Evolutionary conservation across 164 flowering plant species (phyloP), one percentile per base, ranked within the genome.

Genomic region (Aristolochia fimbriata): DNA sequence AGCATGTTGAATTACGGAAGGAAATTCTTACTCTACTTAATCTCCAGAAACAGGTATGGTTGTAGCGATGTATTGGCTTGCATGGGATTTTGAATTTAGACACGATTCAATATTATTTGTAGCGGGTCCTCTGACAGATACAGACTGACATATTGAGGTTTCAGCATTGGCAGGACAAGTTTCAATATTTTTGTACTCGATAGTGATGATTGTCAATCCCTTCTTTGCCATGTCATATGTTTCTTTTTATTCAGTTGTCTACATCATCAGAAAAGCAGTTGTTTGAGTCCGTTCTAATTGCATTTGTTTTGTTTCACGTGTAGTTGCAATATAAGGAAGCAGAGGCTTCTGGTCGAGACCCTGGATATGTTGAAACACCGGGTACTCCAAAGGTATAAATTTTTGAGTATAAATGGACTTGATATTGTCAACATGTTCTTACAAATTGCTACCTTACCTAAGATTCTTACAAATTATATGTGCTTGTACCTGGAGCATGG

Each of bases 321-420:
- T 76, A 91, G 98, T 63, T 91, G 74, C 96, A 91, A 71, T 73
- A 85, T 52, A 88, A 86, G 78, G 95, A 88, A 72, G 90, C 92
- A 45, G 98, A 91, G 68, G 85, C 91, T 58, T 80, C 91, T 47
- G 82, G 91, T 57, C 85, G 83, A 62, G 96, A 91, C 17, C 73
- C 77, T 70, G 71, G 91, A 48, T 86, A 80, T 70, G 53, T 73
- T 62, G 96, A 91, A 55, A 74, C 86, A 52, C 93, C 90, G 41
- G 74, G 76, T 61, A 85, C 96, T 61, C 96, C 95, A 25, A 86
- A 85, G 84, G 98, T 87, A 41, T 46, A n/a, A n/a, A n/a, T n/a
- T n/a, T n/a, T n/a, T n/a, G n/a, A n/a, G n/a, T n/a, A n/a, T n/a
- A 47, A 12, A 31, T n/a, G 43, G 43, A 31, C 25, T 37, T 19